Evolutionary conservation across 352 stramenopile genomes (phyloP).

Genomic region (Globisporangium recalcitrans): DNA sequence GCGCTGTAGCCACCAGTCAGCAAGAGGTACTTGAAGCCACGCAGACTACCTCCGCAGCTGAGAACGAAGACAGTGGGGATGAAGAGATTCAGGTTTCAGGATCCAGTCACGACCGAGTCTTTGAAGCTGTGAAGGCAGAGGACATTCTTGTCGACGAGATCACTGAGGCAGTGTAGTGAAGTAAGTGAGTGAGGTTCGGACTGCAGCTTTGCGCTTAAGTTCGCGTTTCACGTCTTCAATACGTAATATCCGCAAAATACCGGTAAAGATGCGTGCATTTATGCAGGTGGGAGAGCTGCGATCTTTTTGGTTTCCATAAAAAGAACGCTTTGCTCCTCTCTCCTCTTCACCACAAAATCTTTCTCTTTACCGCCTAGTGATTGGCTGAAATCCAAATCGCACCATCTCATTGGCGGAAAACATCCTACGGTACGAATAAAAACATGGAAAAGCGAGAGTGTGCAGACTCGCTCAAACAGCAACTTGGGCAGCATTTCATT

Average conservation of each 20-base stretch:
- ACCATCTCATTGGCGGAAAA: background rate
- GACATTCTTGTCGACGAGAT: constrained; percentile 57
- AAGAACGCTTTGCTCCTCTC: background rate
- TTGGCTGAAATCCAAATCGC: background rate
- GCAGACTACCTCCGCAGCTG: background rate
- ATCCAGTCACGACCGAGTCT: background rate
- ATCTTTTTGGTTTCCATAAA: constrained; percentile 6
- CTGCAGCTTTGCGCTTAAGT: background rate
- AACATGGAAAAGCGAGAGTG: constrained; percentile 3
- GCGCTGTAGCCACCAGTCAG: background rate
- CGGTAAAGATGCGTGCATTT: too few relatives aligned
- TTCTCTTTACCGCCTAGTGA: background rate
- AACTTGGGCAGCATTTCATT: constrained; percentile 8
- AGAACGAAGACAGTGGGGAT: background rate
- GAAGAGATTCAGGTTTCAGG: background rate
- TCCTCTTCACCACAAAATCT: background rate
- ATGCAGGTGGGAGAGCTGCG: background rate
- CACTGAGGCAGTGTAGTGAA: constrained; percentile 44
- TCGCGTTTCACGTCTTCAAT: background rate
- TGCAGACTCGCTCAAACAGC: constrained; percentile 5
- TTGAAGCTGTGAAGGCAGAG: constrained; percentile 32
- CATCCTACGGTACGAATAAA: background rate
- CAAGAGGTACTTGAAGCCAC: background rate
- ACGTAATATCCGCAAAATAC: background rate
- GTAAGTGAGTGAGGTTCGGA: background rate